Percentiles rank a stretch among this genome's conserved stretches.
Conservation (phyloP, 2,329 filamentous ascomycete genomes). For the Endothia cerciana region DNA sequence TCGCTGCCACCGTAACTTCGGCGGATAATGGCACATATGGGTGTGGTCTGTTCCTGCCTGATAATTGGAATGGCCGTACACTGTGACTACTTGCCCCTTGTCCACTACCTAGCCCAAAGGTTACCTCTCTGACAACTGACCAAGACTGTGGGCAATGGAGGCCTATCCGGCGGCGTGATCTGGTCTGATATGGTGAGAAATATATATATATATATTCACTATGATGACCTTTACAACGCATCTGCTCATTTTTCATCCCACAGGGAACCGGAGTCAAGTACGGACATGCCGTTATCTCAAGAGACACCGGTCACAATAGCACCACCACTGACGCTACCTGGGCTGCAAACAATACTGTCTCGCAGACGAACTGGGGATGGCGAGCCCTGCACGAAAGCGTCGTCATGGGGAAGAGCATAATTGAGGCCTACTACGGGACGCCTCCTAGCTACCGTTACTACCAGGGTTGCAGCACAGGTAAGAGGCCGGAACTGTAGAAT, state of each 20-base stretch:
- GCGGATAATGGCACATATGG: neutral
- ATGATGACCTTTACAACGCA: neutral
- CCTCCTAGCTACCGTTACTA: conserved; percentile 46
- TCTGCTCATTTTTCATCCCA: neutral
- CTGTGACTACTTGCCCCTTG: neutral
- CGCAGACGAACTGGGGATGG: conserved; percentile 39
- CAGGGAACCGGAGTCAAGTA: conserved; percentile 33
- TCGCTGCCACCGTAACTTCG: neutral
- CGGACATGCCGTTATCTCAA: conserved; percentile 45
- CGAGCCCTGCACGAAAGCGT: conserved; percentile 50
- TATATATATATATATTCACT: neutral
- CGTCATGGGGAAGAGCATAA: conserved; percentile 51
- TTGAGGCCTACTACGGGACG: conserved; percentile 50
- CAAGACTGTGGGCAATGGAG: conserved; percentile 34
- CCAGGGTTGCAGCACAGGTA: conserved; percentile 56
- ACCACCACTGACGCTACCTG: conserved; percentile 37
- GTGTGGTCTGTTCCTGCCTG: neutral
- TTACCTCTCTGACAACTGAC: neutral
- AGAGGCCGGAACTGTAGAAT: neutral
- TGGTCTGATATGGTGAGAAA: conserved; percentile 31
- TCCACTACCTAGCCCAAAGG: neutral
- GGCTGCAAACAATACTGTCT: conserved; percentile 32
- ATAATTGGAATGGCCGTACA: neutral
- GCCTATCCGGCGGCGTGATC: conserved; percentile 36
- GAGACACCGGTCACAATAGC: conserved; percentile 46